Base-by-base conservation (phyloP, 352 stramenopile species). In the Phytophthora cactorum region DNA sequence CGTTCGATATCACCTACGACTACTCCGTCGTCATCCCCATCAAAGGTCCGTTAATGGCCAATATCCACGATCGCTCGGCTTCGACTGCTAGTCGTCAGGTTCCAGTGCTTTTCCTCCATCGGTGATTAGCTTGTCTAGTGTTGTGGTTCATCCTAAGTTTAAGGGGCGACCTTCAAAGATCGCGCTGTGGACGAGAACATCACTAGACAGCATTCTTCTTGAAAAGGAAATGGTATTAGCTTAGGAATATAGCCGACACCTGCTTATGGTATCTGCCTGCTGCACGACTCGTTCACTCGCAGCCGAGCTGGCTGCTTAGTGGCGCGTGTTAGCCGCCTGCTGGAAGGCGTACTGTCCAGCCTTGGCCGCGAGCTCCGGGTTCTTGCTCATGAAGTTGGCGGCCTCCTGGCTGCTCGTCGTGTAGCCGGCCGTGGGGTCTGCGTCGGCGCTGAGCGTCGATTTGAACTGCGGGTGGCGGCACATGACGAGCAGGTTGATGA, bases 401-500 rank as follows among this genome's bases (percentile, higher is more conserved):
- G 88, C 88, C 53, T 96, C 88, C 63, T 93, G 83, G 70, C 90
- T 91, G 67, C 88, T 76, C 9, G 86, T 91, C 17, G 88, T 88
- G 72, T 96, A 96, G 50, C 82, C 82, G 3, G 81, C 75, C 5
- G 88, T 96, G 14, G 88, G 88, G 70, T 96, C 88, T 10, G 86
- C 79, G 52, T 83, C 81, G 9, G 81, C 78, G 59, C 80, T 90
- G 27, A 96, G 78, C 63, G 85, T 74, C 28, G 76, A 82, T 77
- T 93, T 93, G 77, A 96, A 96, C 65, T 96, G 75, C 46, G 88
- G 88, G 75, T 96, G 88, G 63, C 84, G 81, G 72, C 82, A 96
- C 86, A 96, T 93, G 61, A 96, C 84, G 22, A 96, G 72, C 38
- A 94, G 70, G 69, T 96, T 96, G 64, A 96, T 89, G 29, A 96